These are phyloP conservation scores for Rhodotorula babjevae DNA, from an alignment of 768 basidiomycete species.

Conservation along the genomic window DNA sequence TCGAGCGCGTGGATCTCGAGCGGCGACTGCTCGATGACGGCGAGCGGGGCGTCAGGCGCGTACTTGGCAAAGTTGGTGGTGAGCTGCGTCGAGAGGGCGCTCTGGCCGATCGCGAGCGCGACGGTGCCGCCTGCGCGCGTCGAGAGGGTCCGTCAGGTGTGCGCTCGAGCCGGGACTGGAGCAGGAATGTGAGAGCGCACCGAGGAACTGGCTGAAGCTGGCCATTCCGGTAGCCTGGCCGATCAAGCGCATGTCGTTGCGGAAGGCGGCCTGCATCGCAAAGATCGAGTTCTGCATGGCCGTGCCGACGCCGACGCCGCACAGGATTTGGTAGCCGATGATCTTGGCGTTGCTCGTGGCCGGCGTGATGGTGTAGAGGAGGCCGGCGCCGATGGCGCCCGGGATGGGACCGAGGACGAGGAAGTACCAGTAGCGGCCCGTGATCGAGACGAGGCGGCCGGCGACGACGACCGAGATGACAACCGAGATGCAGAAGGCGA, in stretches of 20 bases:
- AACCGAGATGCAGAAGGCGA: constrained; percentile 30
- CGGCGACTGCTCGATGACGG: constrained; percentile 42
- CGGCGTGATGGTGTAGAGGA: constrained; percentile 42
- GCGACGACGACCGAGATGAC: constrained; percentile 24
- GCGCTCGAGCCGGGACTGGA: background rate
- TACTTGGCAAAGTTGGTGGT: constrained; percentile 43
- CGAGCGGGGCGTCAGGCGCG: constrained; percentile 38
- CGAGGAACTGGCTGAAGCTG: constrained; percentile 21
- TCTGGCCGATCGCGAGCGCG: constrained; percentile 47
- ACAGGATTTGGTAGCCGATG: constrained; percentile 45
- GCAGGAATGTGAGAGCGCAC: too few species aligned
- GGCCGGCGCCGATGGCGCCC: constrained; percentile 47
- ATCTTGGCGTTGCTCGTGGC: constrained; percentile 32
- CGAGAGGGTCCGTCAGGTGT: constrained; percentile 12
- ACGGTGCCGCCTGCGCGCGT: constrained; percentile 42
- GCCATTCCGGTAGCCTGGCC: constrained; percentile 44
- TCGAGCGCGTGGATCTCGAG: constrained; percentile 44
- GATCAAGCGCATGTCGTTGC: constrained; percentile 40
- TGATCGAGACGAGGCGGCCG: constrained; percentile 32
- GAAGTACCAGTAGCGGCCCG: constrained; percentile 49
- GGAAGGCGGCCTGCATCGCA: constrained; percentile 42
- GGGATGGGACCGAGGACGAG: constrained; percentile 47
- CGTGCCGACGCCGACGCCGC: background rate
- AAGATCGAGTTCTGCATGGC: constrained; percentile 29
- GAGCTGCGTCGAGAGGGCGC: constrained; percentile 47